A percentile compares a stretch with the other conserved stretches of the same genome.
Evolutionary conservation across 495 filamentous ascomycete species (phyloP).

Genomic region (Xylaria sp.): DNA sequence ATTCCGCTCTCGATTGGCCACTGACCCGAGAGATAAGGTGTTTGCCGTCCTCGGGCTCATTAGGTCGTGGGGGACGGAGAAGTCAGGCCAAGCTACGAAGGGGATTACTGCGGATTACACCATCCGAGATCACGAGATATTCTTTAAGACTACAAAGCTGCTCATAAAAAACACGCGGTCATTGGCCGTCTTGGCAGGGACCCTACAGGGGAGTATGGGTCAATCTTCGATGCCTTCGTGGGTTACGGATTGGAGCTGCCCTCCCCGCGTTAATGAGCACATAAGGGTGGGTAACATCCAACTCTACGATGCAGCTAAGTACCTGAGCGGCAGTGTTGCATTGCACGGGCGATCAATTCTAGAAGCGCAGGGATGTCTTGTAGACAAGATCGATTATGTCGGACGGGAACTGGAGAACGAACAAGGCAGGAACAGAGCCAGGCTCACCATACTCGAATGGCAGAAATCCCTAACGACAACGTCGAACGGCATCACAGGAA

Average conservation of each 20-base stretch:
- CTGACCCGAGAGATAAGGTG: conserved; percentile 38
- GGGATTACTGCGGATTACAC: conserved; percentile 32
- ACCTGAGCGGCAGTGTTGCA: not conserved
- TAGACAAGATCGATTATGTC: conserved; percentile 33
- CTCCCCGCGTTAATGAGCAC: conserved; percentile 26
- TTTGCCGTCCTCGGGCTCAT: conserved; percentile 37
- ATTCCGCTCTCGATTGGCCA: conserved; percentile 33
- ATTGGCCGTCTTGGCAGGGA: conserved; percentile 27
- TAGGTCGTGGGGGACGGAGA: conserved; percentile 28
- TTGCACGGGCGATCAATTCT: conserved; percentile 28
- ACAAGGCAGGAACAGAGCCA: conserved; percentile 11
- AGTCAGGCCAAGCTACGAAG: conserved; percentile 12
- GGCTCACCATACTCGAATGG: conserved; percentile 12
- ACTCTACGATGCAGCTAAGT: conserved; percentile 28
- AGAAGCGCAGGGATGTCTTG: conserved; percentile 21
- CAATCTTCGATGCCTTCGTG: conserved; percentile 30
- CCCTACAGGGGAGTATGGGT: conserved; percentile 19
- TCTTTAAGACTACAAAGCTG: conserved; percentile 21
- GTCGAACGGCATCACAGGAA: no score
- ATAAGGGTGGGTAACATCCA: conserved; percentile 25
- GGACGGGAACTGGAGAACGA: conserved; percentile 26
- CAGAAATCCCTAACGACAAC: not conserved
- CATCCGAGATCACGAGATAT: conserved; percentile 9
- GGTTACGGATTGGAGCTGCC: conserved; percentile 36
- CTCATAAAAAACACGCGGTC: conserved; percentile 29